Conservation (phyloP, 805 yeast genomes). For the Barnettozyma populi region DNA sequence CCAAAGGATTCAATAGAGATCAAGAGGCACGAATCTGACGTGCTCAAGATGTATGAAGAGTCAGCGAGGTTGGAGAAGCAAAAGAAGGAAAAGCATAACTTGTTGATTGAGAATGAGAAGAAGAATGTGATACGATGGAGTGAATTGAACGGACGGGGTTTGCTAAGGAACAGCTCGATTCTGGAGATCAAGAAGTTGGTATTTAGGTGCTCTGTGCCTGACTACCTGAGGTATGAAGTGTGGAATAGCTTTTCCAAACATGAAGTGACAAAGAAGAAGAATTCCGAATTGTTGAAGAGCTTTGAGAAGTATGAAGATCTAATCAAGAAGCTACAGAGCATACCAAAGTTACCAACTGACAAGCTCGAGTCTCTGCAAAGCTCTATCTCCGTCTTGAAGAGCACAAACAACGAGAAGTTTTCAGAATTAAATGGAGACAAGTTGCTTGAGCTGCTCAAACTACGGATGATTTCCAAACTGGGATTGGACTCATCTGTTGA, state of each 20-base stretch:
- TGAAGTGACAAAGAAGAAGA: constrained; percentile 12
- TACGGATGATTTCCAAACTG: constrained; percentile 31
- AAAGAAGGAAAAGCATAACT: constrained; percentile 7
- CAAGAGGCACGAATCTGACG: constrained; percentile 49
- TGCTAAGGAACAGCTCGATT: constrained; percentile 13
- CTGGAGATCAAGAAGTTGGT: constrained; percentile 18
- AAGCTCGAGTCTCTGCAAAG: constrained; percentile 22
- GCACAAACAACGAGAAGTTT: constrained; percentile 17
- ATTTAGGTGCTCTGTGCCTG: constrained; percentile 21
- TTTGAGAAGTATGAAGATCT: constrained; percentile 37
- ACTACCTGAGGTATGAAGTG: constrained; percentile 18
- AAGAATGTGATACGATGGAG: constrained; percentile 19
- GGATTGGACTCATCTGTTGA: constrained; percentile 32
- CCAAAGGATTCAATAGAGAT: constrained; percentile 55
- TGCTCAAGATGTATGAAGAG: constrained; percentile 34
- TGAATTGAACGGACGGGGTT: constrained; percentile 15
- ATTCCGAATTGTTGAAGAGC: constrained; percentile 1
- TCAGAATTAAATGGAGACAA: constrained; percentile 14
- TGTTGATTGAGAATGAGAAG: constrained; percentile 6
- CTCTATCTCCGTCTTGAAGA: constrained; percentile 11
- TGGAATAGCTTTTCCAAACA: constrained; percentile 15
- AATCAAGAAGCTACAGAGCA: constrained; percentile 9
- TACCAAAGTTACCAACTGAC: constrained; percentile 12
- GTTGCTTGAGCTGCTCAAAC: constrained; percentile 26
- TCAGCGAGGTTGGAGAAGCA: constrained; percentile 18